phyloP scores from a whole-genome alignment of 495 filamentous ascomycete species.

The Amphirosellinia nigrospora region DNA sequence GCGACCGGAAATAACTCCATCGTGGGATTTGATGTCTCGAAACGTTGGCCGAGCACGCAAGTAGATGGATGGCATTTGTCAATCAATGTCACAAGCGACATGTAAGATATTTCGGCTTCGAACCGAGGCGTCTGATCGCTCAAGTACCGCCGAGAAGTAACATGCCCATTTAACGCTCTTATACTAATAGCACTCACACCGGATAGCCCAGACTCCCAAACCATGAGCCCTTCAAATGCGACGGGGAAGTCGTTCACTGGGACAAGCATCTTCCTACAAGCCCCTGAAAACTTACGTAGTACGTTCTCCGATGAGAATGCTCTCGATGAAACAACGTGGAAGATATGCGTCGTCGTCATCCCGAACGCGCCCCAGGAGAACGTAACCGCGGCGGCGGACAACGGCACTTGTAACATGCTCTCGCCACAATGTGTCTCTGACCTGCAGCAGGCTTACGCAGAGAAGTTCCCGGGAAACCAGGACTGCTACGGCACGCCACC shows the following conservation, averaged over 20 bases:
- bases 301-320: conserved; percentile 30
- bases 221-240: conserved; percentile 29
- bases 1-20: conserved; percentile 29
- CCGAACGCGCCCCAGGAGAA: conserved; percentile 33
- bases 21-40: conserved; percentile 31
- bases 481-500: conserved; percentile 36
- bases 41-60: conserved; percentile 30
- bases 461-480: conserved; percentile 31
- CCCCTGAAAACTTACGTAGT: conserved; percentile 26
- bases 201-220: conserved; percentile 29
- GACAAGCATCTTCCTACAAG: conserved; percentile 36
- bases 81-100: conserved; percentile 33
- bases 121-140: not conserved
- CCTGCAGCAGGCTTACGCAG: conserved; percentile 32
- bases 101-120: conserved; percentile 16
- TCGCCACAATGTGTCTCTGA: conserved; percentile 35
- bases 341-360: conserved; percentile 35
- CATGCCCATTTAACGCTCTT: not conserved
- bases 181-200: not conserved
- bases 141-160: not conserved
- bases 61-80: conserved; percentile 34
- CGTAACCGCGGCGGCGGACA: conserved; percentile 20
- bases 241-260: conserved; percentile 34
- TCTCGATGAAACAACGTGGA: conserved; percentile 38
- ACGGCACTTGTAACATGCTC: conserved; percentile 30